Conservation (phyloP, 495 filamentous ascomycete genomes). For the Arthonia radiata region DNA sequence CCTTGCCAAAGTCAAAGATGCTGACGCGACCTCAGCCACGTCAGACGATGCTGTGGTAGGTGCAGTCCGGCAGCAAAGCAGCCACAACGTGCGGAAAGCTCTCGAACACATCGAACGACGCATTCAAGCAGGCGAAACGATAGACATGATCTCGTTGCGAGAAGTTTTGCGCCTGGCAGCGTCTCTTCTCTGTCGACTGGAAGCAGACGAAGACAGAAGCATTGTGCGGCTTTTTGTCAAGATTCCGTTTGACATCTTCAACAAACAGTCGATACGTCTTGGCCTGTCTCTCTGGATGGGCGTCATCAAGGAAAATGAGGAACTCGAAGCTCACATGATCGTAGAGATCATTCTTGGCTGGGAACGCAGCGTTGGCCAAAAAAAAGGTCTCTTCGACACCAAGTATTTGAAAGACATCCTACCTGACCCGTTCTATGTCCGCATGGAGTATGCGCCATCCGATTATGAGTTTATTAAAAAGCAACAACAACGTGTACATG, state of each 20-base stretch:
- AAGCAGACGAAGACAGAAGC: conserved; percentile 42
- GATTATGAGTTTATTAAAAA: conserved; percentile 51
- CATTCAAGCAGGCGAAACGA: no score
- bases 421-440: conserved; percentile 74
- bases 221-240: conserved; percentile 66
- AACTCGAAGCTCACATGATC: conserved; percentile 58
- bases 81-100: no score
- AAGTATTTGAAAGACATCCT: conserved; percentile 26
- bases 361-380: conserved; percentile 53
- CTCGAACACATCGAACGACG: no score
- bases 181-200: conserved; percentile 52
- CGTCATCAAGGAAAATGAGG: conserved; percentile 87
- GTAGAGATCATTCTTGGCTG: conserved; percentile 66
- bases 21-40: no score
- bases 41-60: no score
- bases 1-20: no score
- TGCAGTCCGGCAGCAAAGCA: no score
- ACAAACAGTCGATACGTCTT: conserved; percentile 81
- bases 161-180: conserved; percentile 64
- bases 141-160: conserved; percentile 47
- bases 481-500: conserved; percentile 51
- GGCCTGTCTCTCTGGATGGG: conserved; percentile 91
- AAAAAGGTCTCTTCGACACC: conserved; percentile 56
- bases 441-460: conserved; percentile 79
- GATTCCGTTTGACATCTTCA: conserved; percentile 80